phyloP scores from a whole-genome alignment of 495 filamentous ascomycete genomes.

The Lophiotrema nucula region DNA sequence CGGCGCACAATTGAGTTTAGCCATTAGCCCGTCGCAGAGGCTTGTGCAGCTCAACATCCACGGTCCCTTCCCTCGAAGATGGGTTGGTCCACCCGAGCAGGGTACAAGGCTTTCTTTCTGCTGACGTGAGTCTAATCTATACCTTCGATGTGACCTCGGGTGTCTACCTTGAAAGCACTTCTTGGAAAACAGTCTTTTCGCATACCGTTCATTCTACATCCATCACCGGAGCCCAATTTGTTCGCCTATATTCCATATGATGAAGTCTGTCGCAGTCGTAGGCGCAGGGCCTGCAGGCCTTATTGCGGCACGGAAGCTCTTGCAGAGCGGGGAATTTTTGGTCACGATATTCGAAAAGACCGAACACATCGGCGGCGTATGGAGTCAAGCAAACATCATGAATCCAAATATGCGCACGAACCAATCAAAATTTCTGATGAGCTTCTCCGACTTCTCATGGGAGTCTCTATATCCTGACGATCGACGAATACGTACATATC shows the following conservation, averaged over 20 bases:
- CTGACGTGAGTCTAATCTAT: too few relatives aligned
- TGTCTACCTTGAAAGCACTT: too few relatives aligned
- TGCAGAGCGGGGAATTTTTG: background rate
- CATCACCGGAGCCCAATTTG: background rate
- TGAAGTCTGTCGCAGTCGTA: background rate
- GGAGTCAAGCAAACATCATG: background rate
- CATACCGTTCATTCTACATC: background rate
- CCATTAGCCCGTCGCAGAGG: too few relatives aligned
- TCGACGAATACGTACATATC: slow-evolving; percentile 53
- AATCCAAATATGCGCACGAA: background rate
- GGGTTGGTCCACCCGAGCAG: too few relatives aligned
- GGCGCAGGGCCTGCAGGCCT: background rate
- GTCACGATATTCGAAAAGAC: background rate
- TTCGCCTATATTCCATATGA: background rate
- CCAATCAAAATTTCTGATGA: background rate
- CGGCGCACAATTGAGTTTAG: too few relatives aligned
- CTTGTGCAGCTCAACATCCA: too few relatives aligned
- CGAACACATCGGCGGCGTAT: background rate
- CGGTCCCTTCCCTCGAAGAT: too few relatives aligned
- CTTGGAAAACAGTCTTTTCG: background rate
- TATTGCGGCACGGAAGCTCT: background rate
- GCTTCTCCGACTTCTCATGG: background rate
- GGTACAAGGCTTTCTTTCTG: too few relatives aligned
- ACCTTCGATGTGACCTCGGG: background rate
- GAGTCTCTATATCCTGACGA: slow-evolving; percentile 7